phyloP scores from a whole-genome alignment of 1,139 yeast genomes.

The Scheffersomyces lignicola region DNA sequence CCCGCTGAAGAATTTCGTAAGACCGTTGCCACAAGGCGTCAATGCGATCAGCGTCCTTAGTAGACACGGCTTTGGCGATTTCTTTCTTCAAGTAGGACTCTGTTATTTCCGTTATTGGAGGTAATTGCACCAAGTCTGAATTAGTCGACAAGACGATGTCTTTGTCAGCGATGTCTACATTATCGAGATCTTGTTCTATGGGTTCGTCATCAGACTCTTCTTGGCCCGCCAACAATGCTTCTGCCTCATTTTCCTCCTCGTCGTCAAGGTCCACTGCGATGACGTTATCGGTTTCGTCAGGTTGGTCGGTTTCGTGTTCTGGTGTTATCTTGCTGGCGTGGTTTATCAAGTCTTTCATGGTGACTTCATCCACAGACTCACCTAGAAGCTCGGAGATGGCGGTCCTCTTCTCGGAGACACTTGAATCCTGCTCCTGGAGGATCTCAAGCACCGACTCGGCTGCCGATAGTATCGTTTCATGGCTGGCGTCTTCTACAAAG shows the following conservation, averaged over 20 bases:
- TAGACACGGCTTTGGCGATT: slow-evolving; percentile 13
- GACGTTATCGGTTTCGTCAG: slow-evolving; percentile 23
- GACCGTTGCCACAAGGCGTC: slow-evolving; percentile 9
- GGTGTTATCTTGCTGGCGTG: slow-evolving; percentile 61
- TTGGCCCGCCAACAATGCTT: slow-evolving; percentile 21
- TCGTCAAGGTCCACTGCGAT: slow-evolving; percentile 30
- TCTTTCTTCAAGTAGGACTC: slow-evolving; percentile 25
- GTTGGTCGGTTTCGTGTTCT: slow-evolving; percentile 31
- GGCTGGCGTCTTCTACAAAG: slow-evolving; percentile 38
- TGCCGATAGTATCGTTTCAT: slow-evolving; percentile 49
- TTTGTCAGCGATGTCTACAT: slow-evolving; percentile 8
- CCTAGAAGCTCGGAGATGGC: slow-evolving; percentile 47
- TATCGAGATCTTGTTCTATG: slow-evolving; percentile 14
- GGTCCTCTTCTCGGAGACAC: slow-evolving; percentile 31
- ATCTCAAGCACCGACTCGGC: slow-evolving; percentile 68
- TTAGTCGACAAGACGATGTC: background rate
- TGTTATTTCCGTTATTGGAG: slow-evolving; percentile 15
- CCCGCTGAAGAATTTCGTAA: background rate
- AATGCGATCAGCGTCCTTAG: slow-evolving; percentile 16
- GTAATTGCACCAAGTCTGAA: background rate
- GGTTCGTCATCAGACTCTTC: slow-evolving; percentile 21
- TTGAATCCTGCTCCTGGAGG: slow-evolving; percentile 48
- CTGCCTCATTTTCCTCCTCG: slow-evolving; percentile 26
- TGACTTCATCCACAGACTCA: slow-evolving; percentile 38
- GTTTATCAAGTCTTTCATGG: slow-evolving; percentile 54